phyloP scores from a whole-genome alignment of 176 grass and related monocot species.

The Carex pumila region DNA sequence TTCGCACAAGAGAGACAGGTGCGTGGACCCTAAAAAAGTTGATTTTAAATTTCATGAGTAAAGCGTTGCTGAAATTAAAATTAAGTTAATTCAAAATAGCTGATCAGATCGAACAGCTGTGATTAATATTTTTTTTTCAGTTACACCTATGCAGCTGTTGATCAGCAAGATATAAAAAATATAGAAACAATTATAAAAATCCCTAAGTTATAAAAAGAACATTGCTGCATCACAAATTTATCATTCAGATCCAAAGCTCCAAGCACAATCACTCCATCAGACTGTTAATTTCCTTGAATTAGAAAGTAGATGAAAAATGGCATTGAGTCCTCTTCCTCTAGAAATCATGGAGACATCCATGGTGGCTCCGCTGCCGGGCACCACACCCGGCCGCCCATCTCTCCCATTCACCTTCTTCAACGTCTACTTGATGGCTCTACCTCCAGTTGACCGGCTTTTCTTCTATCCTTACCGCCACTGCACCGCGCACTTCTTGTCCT shows the following conservation, averaged over 20 bases:
- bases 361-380: conserved; percentile 13
- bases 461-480: neutral
- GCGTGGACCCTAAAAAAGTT: no score
- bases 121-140: no score
- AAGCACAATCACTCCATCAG: neutral
- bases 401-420: conserved; percentile 23
- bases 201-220: neutral
- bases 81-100: no score
- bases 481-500: neutral
- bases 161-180: no score
- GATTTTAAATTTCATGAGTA: no score
- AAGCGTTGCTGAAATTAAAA: no score
- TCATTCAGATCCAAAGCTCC: neutral
- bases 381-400: neutral
- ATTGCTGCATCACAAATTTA: neutral
- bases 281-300: neutral
- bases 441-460: conserved; percentile 18
- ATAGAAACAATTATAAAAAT: no score
- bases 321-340: neutral
- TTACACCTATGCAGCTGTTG: no score
- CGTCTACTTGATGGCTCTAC: neutral
- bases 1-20: no score
- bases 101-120: no score
- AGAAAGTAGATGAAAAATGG: neutral
- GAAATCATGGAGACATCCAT: neutral